Conservation (phyloP, 2,329 filamentous ascomycete genomes). For the Talaromyces amestolkiae region DNA sequence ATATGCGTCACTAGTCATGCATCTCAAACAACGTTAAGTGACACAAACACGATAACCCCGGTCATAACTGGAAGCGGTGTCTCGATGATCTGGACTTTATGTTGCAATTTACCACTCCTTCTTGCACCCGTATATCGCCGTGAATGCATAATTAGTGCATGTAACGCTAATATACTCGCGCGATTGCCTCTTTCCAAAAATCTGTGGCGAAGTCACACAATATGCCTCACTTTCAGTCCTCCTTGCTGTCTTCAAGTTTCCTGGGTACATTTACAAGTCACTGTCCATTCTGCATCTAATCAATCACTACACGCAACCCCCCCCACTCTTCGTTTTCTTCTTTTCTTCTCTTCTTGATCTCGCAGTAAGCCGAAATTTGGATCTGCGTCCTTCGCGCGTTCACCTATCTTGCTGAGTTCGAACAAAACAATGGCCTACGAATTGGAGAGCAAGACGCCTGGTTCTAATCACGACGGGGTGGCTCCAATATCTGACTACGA, state of each 20-base stretch:
- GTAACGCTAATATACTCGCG: conserved; percentile 9
- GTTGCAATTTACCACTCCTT: too few species aligned
- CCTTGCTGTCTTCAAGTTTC: not conserved
- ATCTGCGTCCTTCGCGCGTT: not conserved
- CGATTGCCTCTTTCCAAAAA: conserved; percentile 10
- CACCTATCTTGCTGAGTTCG: not conserved
- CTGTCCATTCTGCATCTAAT: conserved; percentile 6
- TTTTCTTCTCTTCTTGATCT: conserved; percentile 8
- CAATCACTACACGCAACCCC: not conserved
- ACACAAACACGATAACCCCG: conserved; percentile 4
- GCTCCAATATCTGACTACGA: conserved; percentile 3
- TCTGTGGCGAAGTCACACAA: conserved; percentile 11
- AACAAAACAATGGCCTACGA: conserved; percentile 14
- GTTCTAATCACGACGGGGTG: conserved; percentile 10
- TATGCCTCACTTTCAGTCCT: conserved; percentile 5
- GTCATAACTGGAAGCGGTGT: not conserved
- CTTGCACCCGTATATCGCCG: not conserved
- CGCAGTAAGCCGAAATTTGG: conserved; percentile 5
- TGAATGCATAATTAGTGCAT: conserved; percentile 16
- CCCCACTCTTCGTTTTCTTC: not conserved
- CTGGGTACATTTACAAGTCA: conserved; percentile 6
- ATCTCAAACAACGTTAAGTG: not conserved
- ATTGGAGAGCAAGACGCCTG: conserved; percentile 15
- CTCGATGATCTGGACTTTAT: too few species aligned
- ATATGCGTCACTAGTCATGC: not conserved